These are phyloP conservation scores for Steccherinum ochraceum DNA, from an alignment of 768 basidiomycete species.

Conservation along the genomic window DNA sequence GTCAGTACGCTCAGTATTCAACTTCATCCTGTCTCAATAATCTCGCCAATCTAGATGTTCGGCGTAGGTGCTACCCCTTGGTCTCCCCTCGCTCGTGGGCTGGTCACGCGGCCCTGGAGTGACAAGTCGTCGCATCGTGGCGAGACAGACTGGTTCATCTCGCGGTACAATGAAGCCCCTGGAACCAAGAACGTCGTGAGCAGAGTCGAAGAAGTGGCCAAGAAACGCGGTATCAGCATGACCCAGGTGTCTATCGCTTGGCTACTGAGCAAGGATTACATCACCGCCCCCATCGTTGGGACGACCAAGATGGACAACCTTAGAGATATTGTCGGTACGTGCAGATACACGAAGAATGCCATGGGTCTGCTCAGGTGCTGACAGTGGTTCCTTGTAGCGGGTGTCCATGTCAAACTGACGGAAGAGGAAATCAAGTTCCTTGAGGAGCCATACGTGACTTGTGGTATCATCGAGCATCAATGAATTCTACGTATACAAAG, in stretches of 20 bases:
- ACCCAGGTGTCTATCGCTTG: slow-evolving; percentile 42
- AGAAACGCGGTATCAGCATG: slow-evolving; percentile 35
- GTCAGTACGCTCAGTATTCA: slow-evolving; percentile 2
- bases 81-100: too few relatives aligned
- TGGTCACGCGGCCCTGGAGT: slow-evolving; percentile 21
- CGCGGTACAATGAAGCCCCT: slow-evolving; percentile 9
- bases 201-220: slow-evolving; percentile 35
- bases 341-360: not conserved
- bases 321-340: slow-evolving; percentile 1
- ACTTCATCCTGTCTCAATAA: not conserved
- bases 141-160: slow-evolving; percentile 17
- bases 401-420: slow-evolving; percentile 40
- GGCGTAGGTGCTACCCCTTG: slow-evolving; percentile 35
- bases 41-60: slow-evolving; percentile 16
- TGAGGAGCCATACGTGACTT: slow-evolving; percentile 44
- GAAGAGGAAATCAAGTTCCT: slow-evolving; percentile 54
- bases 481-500: too few relatives aligned
- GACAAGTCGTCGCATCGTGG: slow-evolving; percentile 20
- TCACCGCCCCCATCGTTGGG: slow-evolving; percentile 15
- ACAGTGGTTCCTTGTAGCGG: not conserved
- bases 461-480: slow-evolving; percentile 36
- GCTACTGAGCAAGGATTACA: slow-evolving; percentile 27
- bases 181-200: slow-evolving; percentile 10
- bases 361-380: not conserved
- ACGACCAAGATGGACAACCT: slow-evolving; percentile 19